Percentiles rank a stretch among this genome's conserved stretches.
Evolutionary conservation across 78 protist species (phyloP).

Genomic region (Dictyostelium brefeldianum): DNA sequence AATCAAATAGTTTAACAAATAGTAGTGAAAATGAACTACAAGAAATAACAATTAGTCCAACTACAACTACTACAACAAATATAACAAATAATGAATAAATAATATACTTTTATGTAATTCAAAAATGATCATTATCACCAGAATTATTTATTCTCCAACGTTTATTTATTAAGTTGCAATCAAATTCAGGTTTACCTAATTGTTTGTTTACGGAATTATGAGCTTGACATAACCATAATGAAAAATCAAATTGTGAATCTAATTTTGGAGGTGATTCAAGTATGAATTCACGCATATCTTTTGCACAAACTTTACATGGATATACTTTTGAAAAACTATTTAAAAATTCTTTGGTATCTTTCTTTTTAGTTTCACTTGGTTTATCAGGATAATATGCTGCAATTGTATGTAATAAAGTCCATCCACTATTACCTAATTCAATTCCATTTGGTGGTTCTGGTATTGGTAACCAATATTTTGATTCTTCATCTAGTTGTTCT

Average conservation of each 20-base stretch:
- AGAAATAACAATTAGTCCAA: no score
- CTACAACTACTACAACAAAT: no score
- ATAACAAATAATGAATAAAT: no score
- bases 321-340: constrained; percentile 76
- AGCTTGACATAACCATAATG: constrained; percentile 77
- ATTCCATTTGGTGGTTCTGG: constrained; percentile 45
- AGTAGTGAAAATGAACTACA: no score
- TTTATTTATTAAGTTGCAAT: constrained; percentile 59
- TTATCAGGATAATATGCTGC: constrained; percentile 79
- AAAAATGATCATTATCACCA: neutral
- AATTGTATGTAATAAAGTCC: constrained; percentile 79
- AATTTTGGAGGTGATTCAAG: constrained; percentile 44
- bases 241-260: constrained; percentile 32
- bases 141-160: constrained; percentile 54
- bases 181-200: constrained; percentile 75
- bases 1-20: no score
- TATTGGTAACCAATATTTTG: constrained; percentile 68
- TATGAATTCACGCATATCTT: constrained; percentile 73
- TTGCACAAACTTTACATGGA: constrained; percentile 82
- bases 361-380: constrained; percentile 33
- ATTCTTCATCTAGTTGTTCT: neutral
- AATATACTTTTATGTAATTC: no score
- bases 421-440: constrained; percentile 78
- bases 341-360: constrained; percentile 52
- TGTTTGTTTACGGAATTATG: constrained; percentile 70